Evolutionary conservation across 176 grass and related monocot genomes (phyloP).

Genomic region (Paspalum vaginatum): DNA sequence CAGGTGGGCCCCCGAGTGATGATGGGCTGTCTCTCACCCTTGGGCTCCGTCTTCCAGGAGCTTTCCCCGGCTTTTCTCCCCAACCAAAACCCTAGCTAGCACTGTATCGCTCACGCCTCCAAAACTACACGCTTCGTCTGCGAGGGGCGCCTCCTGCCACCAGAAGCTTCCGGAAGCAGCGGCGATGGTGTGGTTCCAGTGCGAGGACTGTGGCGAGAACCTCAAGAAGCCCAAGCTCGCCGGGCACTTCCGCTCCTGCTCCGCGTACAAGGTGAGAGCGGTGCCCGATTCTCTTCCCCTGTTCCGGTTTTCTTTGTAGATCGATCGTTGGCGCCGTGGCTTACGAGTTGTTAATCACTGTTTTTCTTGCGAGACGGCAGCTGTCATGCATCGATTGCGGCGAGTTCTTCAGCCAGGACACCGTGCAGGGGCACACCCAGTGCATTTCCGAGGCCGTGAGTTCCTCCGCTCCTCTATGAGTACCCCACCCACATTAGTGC

Average conservation of each 20-base stretch:
- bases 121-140: not conserved
- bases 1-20: not conserved
- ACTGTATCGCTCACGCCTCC: not conserved
- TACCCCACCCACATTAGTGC: not conserved
- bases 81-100: slow-evolving; percentile 47
- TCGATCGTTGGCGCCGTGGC: not conserved
- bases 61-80: not conserved
- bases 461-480: not conserved
- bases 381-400: slow-evolving; percentile 96
- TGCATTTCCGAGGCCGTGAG: slow-evolving; percentile 91
- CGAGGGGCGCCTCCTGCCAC: not conserved
- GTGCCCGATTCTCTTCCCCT: not conserved
- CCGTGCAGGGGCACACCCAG: slow-evolving; percentile 79
- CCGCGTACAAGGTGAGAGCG: slow-evolving; percentile 71
- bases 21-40: not conserved
- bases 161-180: slow-evolving; percentile 28
- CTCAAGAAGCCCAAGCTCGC: slow-evolving; percentile 98
- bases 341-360: not conserved
- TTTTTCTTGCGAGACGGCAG: slow-evolving; percentile 44
- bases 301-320: not conserved
- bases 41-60: too few species aligned
- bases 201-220: slow-evolving; percentile 89
- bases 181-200: slow-evolving; percentile 98
- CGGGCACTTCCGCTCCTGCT: slow-evolving; percentile 89
- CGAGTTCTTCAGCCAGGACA: slow-evolving; percentile 64